These are phyloP conservation scores for Colletotrichum tropicale DNA, from an alignment of 2,329 filamentous ascomycete species.

Conservation along the genomic window DNA sequence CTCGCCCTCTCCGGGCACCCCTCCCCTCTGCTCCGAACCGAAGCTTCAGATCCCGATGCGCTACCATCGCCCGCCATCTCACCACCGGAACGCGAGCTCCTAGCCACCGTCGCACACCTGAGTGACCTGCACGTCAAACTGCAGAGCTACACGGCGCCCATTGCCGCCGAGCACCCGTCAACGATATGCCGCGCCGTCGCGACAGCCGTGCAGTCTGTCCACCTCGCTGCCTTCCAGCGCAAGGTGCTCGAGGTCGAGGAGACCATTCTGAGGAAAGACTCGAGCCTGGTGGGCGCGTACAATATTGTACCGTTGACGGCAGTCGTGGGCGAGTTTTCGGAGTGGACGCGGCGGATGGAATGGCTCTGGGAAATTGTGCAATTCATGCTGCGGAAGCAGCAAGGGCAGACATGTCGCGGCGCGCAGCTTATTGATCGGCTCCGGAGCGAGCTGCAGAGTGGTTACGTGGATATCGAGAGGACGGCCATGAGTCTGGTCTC, in stretches of 20 bases:
- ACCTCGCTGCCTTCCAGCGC: constrained; percentile 80
- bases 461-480: constrained; percentile 84
- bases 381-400: constrained; percentile 63
- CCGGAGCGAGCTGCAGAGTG: constrained; percentile 79
- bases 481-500: constrained; percentile 75
- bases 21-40: constrained; percentile 78
- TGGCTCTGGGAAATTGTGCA: constrained; percentile 81
- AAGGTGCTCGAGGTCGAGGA: constrained; percentile 87
- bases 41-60: constrained; percentile 48
- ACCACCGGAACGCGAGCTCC: constrained; percentile 81
- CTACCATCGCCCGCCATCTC: constrained; percentile 59
- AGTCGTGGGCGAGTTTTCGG: constrained; percentile 83
- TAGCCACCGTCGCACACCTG: constrained; percentile 77
- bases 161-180: constrained; percentile 75
- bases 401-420: constrained; percentile 59
- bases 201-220: constrained; percentile 73
- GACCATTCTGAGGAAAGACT: constrained; percentile 76
- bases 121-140: constrained; percentile 79
- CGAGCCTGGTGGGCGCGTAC: constrained; percentile 85
- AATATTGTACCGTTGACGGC: constrained; percentile 91
- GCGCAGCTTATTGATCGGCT: constrained; percentile 79
- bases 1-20: constrained; percentile 94
- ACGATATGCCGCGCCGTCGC: constrained; percentile 88
- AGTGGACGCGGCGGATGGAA: constrained; percentile 82
- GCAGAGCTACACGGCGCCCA: constrained; percentile 67